These are phyloP conservation scores for Oemleria cerasiformis DNA, from an alignment of 306 rosid species.

Conservation along the genomic window DNA sequence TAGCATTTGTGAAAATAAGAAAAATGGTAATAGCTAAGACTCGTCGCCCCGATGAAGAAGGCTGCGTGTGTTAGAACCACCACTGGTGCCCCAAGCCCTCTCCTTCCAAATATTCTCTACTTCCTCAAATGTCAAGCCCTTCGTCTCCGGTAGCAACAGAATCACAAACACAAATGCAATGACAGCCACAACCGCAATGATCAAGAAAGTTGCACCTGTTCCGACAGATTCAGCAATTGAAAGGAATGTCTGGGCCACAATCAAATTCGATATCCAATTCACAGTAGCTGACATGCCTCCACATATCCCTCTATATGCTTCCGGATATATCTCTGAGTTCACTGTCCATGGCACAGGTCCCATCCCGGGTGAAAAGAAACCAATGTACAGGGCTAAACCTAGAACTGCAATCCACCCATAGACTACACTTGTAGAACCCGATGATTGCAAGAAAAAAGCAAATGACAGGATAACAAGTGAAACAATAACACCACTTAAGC, in stretches of 20 bases:
- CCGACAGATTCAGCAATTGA: slow-evolving; percentile 64
- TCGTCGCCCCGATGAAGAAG: slow-evolving; percentile 46
- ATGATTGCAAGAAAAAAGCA: slow-evolving; percentile 53
- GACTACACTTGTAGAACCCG: slow-evolving; percentile 36
- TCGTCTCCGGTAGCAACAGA: slow-evolving; percentile 68
- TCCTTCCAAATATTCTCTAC: slow-evolving; percentile 83
- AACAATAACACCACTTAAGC: slow-evolving; percentile 70
- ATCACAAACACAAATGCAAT: slow-evolving; percentile 61
- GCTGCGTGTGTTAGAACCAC: slow-evolving; percentile 35
- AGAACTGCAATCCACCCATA: slow-evolving; percentile 70
- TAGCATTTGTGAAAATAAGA: not conserved
- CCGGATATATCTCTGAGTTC: slow-evolving; percentile 89
- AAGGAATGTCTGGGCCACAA: slow-evolving; percentile 72
- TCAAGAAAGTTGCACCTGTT: slow-evolving; percentile 72
- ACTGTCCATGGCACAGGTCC: slow-evolving; percentile 95
- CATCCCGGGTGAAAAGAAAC: slow-evolving; percentile 87
- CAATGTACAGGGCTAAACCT: slow-evolving; percentile 72
- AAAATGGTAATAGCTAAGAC: slow-evolving; percentile 16
- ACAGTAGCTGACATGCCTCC: slow-evolving; percentile 97
- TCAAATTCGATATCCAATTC: slow-evolving; percentile 82
- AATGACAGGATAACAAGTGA: slow-evolving; percentile 58
- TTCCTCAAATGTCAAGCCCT: slow-evolving; percentile 90
- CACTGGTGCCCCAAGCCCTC: slow-evolving; percentile 63
- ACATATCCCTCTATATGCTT: slow-evolving; percentile 73
- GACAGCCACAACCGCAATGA: slow-evolving; percentile 60